Evolutionary conservation across 768 basidiomycete species (phyloP), one percentile per base, ranked within the genome.

Genomic region (Boletus speciosus): DNA sequence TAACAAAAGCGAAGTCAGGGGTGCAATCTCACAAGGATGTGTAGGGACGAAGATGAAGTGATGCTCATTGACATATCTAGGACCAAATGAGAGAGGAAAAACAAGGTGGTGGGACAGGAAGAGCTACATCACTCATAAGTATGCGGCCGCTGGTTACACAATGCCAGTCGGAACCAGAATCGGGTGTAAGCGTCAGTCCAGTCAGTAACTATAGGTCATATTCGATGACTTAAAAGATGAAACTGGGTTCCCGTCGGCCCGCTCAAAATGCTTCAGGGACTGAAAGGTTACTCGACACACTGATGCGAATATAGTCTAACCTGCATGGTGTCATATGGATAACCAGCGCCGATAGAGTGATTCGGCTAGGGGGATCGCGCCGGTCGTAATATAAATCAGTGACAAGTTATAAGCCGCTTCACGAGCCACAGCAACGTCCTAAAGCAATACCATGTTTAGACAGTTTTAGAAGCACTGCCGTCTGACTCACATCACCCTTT

Each of bases 321-420:
- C 12, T 12, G 8, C n/a, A 6, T n/a, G n/a, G 31, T 14, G 45
- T 77, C 66, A 88, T 32, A 94, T 70, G 2, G 89, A 89, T n/a
- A 95, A 73, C 93, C 93, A 96, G 32, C 81, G 81, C 35, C 82
- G 78, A 61, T 88, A 88, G 47, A 93, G 71, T 2, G 75, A 75
- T 57, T 88, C 80, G 2, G 90, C 92, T 25, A 92, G 68, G 0
- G 82, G 78, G 1, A 79, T 76, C 1, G 88, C 88, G 3, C 91
- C 92, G 2, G 89, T 91, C 49, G 81, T 80, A 4, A 87, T 81
- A 70, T 85, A 93, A 32, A 96, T 86, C 41, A 90, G 72, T 12
- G 88, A 85, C 19, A 98, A 75, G 61, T 98, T 97, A 14, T 58
- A 58, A 6, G 57, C 57, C 6, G 57, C 57, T 40, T 58, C 57